Evolutionary conservation across 768 basidiomycete species (phyloP).

Genomic region (Leccinellum rugosiceps): DNA sequence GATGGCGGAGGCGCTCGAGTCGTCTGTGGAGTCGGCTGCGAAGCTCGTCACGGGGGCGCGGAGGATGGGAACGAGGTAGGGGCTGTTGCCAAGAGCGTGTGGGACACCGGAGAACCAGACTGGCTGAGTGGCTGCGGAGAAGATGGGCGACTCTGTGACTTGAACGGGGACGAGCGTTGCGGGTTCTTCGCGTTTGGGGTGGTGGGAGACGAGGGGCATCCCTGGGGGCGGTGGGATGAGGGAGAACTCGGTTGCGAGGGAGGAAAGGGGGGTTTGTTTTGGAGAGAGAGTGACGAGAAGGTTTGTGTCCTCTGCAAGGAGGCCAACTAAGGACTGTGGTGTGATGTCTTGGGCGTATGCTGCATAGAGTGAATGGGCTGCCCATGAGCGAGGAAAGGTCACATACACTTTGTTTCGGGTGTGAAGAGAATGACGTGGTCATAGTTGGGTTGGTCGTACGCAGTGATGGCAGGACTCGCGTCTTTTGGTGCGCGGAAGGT

Average conservation of each 20-base stretch:
- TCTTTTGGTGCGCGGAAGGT: constrained; percentile 86
- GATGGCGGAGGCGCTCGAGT: constrained; percentile 56
- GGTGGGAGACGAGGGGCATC: constrained; percentile 82
- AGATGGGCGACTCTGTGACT: constrained; percentile 41
- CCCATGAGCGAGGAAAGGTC: neutral
- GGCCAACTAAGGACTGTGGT: constrained; percentile 73
- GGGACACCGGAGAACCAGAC: constrained; percentile 78
- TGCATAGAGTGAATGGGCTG: constrained; percentile 25
- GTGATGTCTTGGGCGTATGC: constrained; percentile 72
- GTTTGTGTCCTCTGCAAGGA: constrained; percentile 72
- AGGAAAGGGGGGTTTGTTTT: constrained; percentile 67
- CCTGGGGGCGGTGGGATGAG: constrained; percentile 84
- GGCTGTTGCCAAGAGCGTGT: constrained; percentile 65
- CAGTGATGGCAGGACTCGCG: constrained; percentile 57
- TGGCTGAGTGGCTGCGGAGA: constrained; percentile 49
- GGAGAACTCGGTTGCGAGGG: constrained; percentile 89
- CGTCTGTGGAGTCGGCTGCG: constrained; percentile 61
- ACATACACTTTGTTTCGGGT: constrained; percentile 78
- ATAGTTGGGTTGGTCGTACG: constrained; percentile 73
- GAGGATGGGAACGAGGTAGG: constrained; percentile 79
- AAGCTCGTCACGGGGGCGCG: constrained; percentile 74
- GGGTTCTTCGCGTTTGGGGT: constrained; percentile 68
- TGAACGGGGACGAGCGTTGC: constrained; percentile 64
- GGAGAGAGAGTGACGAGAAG: constrained; percentile 79
- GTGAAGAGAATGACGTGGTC: constrained; percentile 86